Conservation (phyloP, 768 basidiomycete species). For the Chlorophyllum brunneum region DNA sequence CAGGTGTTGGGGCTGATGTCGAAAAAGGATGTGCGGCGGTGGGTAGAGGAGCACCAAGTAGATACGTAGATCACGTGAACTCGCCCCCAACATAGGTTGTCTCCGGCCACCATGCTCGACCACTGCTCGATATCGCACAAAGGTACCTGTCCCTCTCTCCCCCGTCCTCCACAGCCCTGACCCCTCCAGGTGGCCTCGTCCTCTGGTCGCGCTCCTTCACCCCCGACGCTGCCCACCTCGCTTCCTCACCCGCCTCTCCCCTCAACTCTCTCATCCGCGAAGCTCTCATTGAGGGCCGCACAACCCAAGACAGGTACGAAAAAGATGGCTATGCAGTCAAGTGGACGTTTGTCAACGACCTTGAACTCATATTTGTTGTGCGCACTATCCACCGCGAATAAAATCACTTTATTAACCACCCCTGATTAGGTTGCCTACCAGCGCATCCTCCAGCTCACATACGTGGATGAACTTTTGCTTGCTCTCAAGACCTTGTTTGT, state of each 20-base stretch:
- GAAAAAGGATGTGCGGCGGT: constrained; percentile 78
- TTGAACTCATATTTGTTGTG: constrained; percentile 96
- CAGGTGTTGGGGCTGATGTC: constrained; percentile 56
- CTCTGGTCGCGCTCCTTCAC: constrained; percentile 96
- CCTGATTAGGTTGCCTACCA: constrained; percentile 84
- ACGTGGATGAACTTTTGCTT: constrained; percentile 83
- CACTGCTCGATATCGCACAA: constrained; percentile 95
- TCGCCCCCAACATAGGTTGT: neutral
- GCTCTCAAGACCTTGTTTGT: constrained; percentile 83
- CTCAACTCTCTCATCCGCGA: constrained; percentile 88
- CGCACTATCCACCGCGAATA: constrained; percentile 24
- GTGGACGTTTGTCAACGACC: constrained; percentile 93
- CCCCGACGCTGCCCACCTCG: constrained; percentile 70
- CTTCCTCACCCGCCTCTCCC: constrained; percentile 71
- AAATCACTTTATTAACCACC: constrained; percentile 8
- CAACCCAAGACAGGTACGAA: constrained; percentile 80
- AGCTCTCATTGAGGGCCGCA: constrained; percentile 87
- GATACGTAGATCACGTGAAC: constrained; percentile 7
- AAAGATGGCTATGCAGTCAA: constrained; percentile 92
- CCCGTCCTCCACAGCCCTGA: neutral
- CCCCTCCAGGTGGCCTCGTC: constrained; percentile 73
- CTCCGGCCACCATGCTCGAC: constrained; percentile 66
- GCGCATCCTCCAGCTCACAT: constrained; percentile 90
- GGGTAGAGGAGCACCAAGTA: constrained; percentile 61
- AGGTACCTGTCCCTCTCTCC: constrained; percentile 44